phyloP scores from a whole-genome alignment of 768 basidiomycete genomes.

The Auricularia cornea region DNA sequence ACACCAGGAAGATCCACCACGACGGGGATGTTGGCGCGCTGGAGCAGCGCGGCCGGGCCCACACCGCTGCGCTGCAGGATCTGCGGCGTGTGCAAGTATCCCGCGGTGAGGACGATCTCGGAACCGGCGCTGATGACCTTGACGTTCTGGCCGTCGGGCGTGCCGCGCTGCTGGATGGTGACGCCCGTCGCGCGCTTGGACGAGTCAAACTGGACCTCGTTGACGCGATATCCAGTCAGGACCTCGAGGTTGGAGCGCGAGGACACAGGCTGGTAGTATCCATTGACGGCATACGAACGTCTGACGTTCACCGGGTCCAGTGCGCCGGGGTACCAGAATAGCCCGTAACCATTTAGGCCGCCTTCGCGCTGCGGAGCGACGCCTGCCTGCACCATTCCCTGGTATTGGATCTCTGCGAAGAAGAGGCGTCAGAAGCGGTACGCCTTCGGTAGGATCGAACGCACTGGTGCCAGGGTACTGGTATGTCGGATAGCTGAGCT shows the following conservation, averaged over 20 bases:
- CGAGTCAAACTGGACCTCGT: background rate
- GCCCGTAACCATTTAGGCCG: background rate
- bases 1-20: constrained; percentile 18
- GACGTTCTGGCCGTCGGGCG: background rate
- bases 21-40: constrained; percentile 10
- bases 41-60: constrained; percentile 12
- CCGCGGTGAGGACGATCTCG: background rate
- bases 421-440: background rate
- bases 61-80: constrained; percentile 54
- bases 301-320: background rate
- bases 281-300: background rate
- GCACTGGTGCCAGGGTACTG: background rate
- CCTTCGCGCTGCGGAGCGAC: background rate
- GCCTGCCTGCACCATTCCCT: background rate
- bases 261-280: background rate
- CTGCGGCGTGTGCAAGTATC: constrained; percentile 19
- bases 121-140: background rate
- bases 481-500: background rate
- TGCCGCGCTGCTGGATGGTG: background rate
- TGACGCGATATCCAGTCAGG: background rate
- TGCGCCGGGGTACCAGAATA: background rate
- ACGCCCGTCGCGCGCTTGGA: background rate
- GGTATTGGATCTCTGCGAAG: background rate
- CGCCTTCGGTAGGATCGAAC: background rate
- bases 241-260: background rate